Base-by-base conservation (phyloP, 805 yeast genomes). In the Saccharomycopsis selenospora region DNA sequence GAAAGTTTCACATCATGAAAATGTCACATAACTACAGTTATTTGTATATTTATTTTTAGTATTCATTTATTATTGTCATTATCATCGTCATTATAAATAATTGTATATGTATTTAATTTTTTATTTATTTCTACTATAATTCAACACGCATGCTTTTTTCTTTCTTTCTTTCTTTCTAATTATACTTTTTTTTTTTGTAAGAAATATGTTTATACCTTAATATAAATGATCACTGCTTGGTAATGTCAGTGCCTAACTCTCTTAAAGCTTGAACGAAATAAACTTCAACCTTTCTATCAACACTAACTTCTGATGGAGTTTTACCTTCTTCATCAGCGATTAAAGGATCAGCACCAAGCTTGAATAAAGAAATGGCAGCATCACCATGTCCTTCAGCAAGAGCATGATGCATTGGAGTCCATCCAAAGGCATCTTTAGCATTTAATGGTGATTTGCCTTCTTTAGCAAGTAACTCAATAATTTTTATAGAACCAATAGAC, bases 391-490 rank as follows among this genome's bases (percentile, higher is more conserved):
- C 96, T 64, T 90, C 98, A 0, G 95, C 88, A 48, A 84, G 66
- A 0, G 97, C 96, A 64, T 87, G 95, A 62, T 87, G 95, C 51
- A 91, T 62, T 1, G 96, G 80, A 0, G 95, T 84, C 89, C 93
- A 87, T 0, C 95, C 93, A 25, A 43, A 50, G 10, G 56, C 55
- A 59, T 90, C 97, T 33, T 75, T 74, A 2, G 81, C 71, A 57
- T 88, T 85, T 20, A 89, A 61, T 6, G 85, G 84, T 0, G 82
- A 77, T 42, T 74, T 75, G 2, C 75, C 76, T 3, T 72, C 65
- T 40, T 69, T 66, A 3, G 77, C 71, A 30, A 90, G 66, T 25
- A 77, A 58, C 40, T 74, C 69, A 13, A 82, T 76, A 25, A 88
- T 61, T 4, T 75, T 75, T 23, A 68, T 60, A 2, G 82, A 74